Base-by-base conservation (phyloP, 805 yeast genomes). In the Lachancea fermentati region DNA sequence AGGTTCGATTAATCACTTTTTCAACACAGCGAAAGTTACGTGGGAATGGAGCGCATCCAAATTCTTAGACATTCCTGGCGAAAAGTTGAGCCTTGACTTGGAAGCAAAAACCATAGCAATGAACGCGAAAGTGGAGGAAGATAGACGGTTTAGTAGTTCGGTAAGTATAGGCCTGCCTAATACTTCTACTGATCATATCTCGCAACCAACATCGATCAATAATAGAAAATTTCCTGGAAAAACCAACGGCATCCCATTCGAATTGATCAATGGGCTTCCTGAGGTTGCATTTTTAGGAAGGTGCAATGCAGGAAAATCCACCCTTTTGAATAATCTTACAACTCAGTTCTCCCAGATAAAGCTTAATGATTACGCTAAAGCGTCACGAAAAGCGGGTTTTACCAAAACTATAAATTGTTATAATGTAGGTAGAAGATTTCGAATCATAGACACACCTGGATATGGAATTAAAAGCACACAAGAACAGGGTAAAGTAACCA, bases 361-460 rank as follows among this genome's bases (percentile, higher is more conserved):
- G 16, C 47, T 52, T 37, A 54, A 45, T 42, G 58, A 47, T 34
- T 72, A 65, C 44, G 91, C 88, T 6, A 72, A 56, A 47, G 74
- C 76, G 1, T 76, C 81, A 0, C 63, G 62, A 43, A 64, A 67
- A 45, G 78, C 80, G 15, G 85, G 84, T 5, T 73, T 65, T 46
- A 76, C 81, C 0, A 68, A 68, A 42, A 66, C 91, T 3, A 63
- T 88, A 54, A 85, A 84, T 54, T 79, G 85, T 47, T 88, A 72
- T 62, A 82, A 78, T 43, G 62, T 84, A 9, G 83, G 83, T 3
- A 74, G 75, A 36, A 66, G 71, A 41, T 66, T 89, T 32, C 67
- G 86, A 45, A 52, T 89, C 3, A 75, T 87, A 2, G 97, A 89
- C 56, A 74, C 87, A 17, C 97, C 97, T 1, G 97, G 97, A 0